Base-by-base conservation (phyloP, 805 yeast species). In the Candida sakaeoensis region DNA sequence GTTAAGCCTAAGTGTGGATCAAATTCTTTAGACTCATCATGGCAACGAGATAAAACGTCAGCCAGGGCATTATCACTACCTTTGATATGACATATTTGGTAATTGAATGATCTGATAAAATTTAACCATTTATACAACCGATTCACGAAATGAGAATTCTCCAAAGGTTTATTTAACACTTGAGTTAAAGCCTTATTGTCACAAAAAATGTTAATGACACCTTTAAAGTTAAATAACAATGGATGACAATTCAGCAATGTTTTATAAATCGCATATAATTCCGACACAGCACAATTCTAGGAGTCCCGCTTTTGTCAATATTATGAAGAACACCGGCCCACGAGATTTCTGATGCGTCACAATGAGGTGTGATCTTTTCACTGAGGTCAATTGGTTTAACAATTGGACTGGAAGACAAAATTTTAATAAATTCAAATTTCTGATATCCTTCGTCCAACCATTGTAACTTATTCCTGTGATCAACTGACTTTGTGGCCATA, bases 181-280 rank as follows among this genome's bases (percentile, higher is more conserved):
- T 17, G 16, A 8, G 23, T 22, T 25, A 34, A 24, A 8, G 37
- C 29, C n/a, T 24, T 23, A 15, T 34, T 34, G 18, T 34, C 37
- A 24, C 37, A 34, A 18, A 24, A 34, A n/a, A 34, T 22, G 16
- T 34, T n/a, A 14, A 34, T 24, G 8, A 34, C 18, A 15, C 23
- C 37, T 10, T 12, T 18, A 19, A 8, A 33, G 15, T 17, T 17
- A 6, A 18, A 8, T 3, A 33, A 8, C 25, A 19, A 32, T 5
- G 25, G 36, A 33, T 18, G 26, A 17, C n/a, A 18, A 17, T 13
- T 17, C 15, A 18, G 24, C 9, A 33, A 33, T n/a, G 36, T 18
- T 9, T 34, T 16, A 17, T 24, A 35, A 21, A 35, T 25, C 5
- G 37, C 30, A 15, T 23, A 35, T 19, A 26, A 15, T 9, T 26